Base-by-base conservation (phyloP, 2,329 filamentous ascomycete species). In the Huntiella omanensis region DNA sequence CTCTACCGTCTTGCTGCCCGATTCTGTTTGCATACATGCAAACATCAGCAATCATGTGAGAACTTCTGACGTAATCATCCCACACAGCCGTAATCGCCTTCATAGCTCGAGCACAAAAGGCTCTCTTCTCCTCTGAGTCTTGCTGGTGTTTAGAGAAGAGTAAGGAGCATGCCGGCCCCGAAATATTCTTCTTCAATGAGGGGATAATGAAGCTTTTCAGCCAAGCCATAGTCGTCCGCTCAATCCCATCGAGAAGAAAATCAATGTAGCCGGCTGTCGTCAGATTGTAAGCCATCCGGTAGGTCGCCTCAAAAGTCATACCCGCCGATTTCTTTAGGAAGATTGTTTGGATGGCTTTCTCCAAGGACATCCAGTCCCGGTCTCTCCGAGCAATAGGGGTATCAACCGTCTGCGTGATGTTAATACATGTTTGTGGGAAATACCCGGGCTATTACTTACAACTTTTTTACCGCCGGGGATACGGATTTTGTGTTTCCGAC, bases 11-110 rank as follows among this genome's bases (percentile, higher is more conserved):
- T 33, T 77, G 68, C 43, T 77, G 80, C 56, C 83, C 86, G 22
- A 87, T 79, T 43, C 86, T 80, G 58, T 98, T 88, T 69, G 98
- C 84, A 58, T 95, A 95, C 86, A 96, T 95, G 44, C 96, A 69
- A 32, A 96, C 85, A 60, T 96, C 91, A 3, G 87, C 86, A 43
- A 85, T 80, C 88, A 96, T 96, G 57, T 85, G 86, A 83, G 94
- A 94, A 39, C 83, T 87, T 48, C 83, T 74, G 58, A 87, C 83
- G 58, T 98, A 87, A 52, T 92, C 82, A 50, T 86, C 76, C 85
- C 87, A 98, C 2, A 79, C 76, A 49, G 77, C 70, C 54, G 80
- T 80, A 11, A 96, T 61, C 0, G 76, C 80, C 47, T 72, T 71
- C 1, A 79, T 77, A 36, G 94, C 75, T n/a, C 86, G 68, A 5